These are phyloP conservation scores for Coffea humblotiana DNA, from an alignment of 305 asterid genomes.

Conservation along the genomic window DNA sequence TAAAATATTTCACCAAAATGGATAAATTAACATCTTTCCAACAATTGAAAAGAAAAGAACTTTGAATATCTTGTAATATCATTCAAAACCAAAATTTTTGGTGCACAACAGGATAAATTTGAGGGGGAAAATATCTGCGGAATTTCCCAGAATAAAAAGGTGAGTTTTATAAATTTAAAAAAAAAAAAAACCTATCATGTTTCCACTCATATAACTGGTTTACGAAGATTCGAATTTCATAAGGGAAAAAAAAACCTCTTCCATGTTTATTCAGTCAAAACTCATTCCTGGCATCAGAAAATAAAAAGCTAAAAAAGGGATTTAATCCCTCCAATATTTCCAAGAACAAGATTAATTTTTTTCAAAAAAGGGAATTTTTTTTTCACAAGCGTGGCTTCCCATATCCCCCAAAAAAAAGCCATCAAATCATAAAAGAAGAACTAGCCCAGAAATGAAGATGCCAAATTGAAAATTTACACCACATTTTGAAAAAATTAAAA, in stretches of 20 bases:
- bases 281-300: not conserved
- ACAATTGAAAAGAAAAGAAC: constrained; percentile 3
- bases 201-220: not conserved
- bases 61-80: constrained; percentile 20
- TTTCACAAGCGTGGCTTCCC: constrained; percentile 13
- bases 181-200: not conserved
- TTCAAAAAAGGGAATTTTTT: constrained; percentile 31
- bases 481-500: not conserved
- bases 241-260: constrained; percentile 7
- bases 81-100: constrained; percentile 5
- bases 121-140: not conserved
- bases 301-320: not conserved
- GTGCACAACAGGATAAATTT: not conserved
- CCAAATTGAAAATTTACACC: not conserved
- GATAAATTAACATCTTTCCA: constrained; percentile 1
- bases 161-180: not conserved
- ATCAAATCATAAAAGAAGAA: not conserved
- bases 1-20: constrained; percentile 6
- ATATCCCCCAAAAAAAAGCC: not conserved
- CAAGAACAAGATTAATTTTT: not conserved
- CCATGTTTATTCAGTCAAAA: constrained; percentile 30
- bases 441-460: not conserved
- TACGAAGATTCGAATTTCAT: constrained; percentile 8
- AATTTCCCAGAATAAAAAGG: not conserved
- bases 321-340: not conserved